Evolutionary conservation across 179 eudicot genomes (phyloP).

Genomic region (Camellia oleifera): DNA sequence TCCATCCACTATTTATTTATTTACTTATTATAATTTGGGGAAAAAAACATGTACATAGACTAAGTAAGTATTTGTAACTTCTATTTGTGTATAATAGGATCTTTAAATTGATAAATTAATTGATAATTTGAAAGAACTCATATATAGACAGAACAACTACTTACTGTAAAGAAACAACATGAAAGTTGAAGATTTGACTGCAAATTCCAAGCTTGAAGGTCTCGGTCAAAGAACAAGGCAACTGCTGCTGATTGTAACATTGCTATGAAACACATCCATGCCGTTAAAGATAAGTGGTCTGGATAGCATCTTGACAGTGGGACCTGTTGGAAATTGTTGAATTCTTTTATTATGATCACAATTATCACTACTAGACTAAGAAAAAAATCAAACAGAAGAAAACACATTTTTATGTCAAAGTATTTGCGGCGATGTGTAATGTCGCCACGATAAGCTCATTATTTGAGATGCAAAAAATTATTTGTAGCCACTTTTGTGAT

Average conservation of each 20-base stretch:
- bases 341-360: no score
- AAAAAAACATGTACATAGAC: no score
- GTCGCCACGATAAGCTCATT: no score
- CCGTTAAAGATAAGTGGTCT: constrained; percentile 46
- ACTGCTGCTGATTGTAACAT: constrained; percentile 50
- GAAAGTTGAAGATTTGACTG: constrained; percentile 41
- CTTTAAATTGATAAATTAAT: neutral
- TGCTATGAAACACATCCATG: constrained; percentile 60
- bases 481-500: no score
- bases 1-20: no score
- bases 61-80: neutral
- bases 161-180: constrained; percentile 40
- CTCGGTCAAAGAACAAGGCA: constrained; percentile 39
- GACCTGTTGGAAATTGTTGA: constrained; percentile 31
- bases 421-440: no score
- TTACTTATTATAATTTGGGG: no score
- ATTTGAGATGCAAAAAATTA: no score
- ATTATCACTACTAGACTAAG: no score
- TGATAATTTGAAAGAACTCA: no score
- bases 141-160: neutral
- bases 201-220: constrained; percentile 44
- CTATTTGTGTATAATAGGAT: neutral
- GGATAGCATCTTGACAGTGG: constrained; percentile 35
- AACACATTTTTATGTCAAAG: no score
- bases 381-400: no score